Conservation (phyloP, 1,284 basidiomycete species). For the Pseudomicrostroma phylloplanum region DNA sequence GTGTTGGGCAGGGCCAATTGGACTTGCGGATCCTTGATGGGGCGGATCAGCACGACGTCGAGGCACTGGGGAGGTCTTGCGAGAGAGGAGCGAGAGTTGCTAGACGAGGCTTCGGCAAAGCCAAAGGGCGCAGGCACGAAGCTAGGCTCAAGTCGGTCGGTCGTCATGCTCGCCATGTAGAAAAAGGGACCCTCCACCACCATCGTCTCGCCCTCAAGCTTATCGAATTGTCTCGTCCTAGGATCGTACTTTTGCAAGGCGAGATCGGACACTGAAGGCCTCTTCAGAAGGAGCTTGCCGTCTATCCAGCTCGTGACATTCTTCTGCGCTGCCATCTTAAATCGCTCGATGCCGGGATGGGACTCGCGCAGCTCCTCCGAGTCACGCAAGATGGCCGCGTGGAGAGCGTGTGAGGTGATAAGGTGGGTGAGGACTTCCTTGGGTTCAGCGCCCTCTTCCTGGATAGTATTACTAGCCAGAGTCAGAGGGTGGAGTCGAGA, state of each 20-base stretch:
- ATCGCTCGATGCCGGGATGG: constrained; percentile 72
- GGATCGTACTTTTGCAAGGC: constrained; percentile 55
- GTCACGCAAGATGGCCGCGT: constrained; percentile 70
- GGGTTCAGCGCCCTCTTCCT: neutral
- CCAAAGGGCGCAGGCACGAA: constrained; percentile 69
- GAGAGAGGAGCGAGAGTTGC: constrained; percentile 15
- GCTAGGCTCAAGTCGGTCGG: constrained; percentile 71
- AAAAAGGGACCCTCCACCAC: constrained; percentile 66
- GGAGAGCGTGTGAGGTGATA: constrained; percentile 62
- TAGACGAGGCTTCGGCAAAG: constrained; percentile 9
- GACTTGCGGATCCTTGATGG: constrained; percentile 61
- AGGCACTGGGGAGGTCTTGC: constrained; percentile 53
- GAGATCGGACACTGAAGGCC: constrained; percentile 62
- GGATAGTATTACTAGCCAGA: constrained; percentile 2
- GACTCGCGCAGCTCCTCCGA: constrained; percentile 61
- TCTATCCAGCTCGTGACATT: constrained; percentile 70
- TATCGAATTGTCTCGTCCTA: neutral
- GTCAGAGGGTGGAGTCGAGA: constrained; percentile 10
- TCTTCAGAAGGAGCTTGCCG: constrained; percentile 57
- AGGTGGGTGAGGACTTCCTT: constrained; percentile 48
- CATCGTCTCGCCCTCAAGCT: constrained; percentile 1
- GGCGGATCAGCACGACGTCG: constrained; percentile 78
- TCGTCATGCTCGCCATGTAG: constrained; percentile 74
- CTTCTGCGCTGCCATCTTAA: constrained; percentile 71
- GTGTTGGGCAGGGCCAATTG: neutral